Evolutionary conservation across 257 asterid species (phyloP).

Genomic region (Dorcoceras hygrometricum): DNA sequence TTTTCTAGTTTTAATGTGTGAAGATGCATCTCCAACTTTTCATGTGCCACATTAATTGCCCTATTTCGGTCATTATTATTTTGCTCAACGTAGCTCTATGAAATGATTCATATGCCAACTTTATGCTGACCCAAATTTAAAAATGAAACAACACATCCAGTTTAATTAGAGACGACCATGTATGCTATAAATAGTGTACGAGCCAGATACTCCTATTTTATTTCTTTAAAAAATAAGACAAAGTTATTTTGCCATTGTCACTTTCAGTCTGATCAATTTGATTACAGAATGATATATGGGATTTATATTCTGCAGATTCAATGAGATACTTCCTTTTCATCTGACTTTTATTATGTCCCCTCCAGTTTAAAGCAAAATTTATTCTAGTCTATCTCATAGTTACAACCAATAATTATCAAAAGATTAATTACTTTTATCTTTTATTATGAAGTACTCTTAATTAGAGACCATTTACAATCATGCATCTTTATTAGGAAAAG

Average conservation of each 20-base stretch:
- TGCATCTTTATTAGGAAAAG: too few relatives aligned
- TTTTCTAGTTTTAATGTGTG: neutral
- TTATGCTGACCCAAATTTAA: neutral
- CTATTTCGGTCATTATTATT: constrained; percentile 1
- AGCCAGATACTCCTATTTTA: neutral
- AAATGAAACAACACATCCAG: too few relatives aligned
- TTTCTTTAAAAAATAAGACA: neutral
- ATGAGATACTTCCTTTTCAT: neutral
- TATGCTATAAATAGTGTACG: neutral
- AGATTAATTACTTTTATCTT: too few relatives aligned
- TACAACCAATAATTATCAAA: too few relatives aligned
- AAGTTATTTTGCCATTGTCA: neutral
- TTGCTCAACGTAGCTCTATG: constrained; percentile 5
- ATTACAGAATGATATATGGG: neutral
- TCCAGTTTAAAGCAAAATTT: neutral
- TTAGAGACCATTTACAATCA: neutral
- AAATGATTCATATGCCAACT: neutral
- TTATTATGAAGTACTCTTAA: too few relatives aligned
- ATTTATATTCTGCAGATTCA: neutral
- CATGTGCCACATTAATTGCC: constrained; percentile 29
- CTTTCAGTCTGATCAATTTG: neutral
- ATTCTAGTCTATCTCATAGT: neutral
- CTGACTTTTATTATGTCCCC: neutral
- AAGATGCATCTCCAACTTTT: constrained; percentile 18
- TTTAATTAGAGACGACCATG: neutral